A percentile compares a stretch with the other conserved stretches of the same genome.
These are phyloP conservation scores for Chaetomium tenue DNA, from an alignment of 495 filamentous ascomycete genomes.

Conservation along the genomic window DNA sequence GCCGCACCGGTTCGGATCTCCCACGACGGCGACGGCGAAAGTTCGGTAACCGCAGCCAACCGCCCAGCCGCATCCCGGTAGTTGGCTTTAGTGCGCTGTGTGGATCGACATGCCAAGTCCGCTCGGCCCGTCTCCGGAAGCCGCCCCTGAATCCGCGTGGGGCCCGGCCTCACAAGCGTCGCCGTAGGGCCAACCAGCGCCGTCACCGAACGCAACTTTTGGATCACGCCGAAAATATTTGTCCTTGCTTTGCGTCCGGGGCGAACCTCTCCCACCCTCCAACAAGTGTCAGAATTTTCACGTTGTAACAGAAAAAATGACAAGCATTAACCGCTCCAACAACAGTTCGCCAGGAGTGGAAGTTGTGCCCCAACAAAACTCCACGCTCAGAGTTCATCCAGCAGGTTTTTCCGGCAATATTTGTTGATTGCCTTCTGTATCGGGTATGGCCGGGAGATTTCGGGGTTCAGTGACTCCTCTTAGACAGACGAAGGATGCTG, in stretches of 20 bases:
- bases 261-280: neutral
- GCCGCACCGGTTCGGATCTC: neutral
- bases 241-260: neutral
- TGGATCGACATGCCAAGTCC: slow-evolving; percentile 13
- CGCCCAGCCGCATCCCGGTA: slow-evolving; percentile 13
- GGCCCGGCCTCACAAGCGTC: neutral
- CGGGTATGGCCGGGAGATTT: neutral
- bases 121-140: slow-evolving; percentile 19
- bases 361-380: neutral
- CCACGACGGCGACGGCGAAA: slow-evolving; percentile 3
- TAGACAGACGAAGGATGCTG: neutral
- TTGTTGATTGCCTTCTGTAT: neutral
- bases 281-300: neutral
- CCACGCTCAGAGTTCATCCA: neutral
- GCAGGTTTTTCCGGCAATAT: neutral
- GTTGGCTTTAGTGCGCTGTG: neutral
- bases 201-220: neutral
- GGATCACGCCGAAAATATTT: neutral
- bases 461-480: neutral
- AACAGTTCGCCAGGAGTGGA: neutral
- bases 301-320: neutral
- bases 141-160: slow-evolving; percentile 12
- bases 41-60: neutral
- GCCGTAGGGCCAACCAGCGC: slow-evolving; percentile 8
- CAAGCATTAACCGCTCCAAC: neutral